phyloP scores from a whole-genome alignment of 495 filamentous ascomycete species.

The Cladorrhinum samala region DNA sequence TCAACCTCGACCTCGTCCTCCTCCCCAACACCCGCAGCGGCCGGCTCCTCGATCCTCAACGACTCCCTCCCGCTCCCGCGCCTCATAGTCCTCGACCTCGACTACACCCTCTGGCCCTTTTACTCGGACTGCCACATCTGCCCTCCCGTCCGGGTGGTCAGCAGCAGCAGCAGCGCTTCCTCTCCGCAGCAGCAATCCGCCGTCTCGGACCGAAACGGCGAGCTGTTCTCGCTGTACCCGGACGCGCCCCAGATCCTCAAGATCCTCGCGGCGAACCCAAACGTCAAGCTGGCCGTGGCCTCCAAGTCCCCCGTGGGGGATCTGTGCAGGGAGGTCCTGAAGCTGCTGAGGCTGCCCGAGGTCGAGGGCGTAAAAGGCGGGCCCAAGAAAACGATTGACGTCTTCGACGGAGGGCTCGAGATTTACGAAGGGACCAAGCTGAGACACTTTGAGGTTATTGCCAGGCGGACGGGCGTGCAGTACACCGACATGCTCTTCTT shows the following conservation, averaged over 20 bases:
- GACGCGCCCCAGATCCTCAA: conserved; percentile 69
- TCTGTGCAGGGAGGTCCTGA: conserved; percentile 73
- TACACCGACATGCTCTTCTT: conserved; percentile 94
- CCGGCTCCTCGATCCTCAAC: conserved; percentile 40
- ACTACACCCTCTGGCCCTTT: conserved; percentile 97
- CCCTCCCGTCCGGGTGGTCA: conserved; percentile 62
- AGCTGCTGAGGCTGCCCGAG: conserved; percentile 54
- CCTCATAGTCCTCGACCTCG: conserved; percentile 85
- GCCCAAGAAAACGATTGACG: conserved; percentile 53
- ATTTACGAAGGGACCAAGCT: conserved; percentile 88
- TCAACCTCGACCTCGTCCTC: conserved; percentile 35
- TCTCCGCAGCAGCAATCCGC: conserved; percentile 20
- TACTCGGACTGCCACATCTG: conserved; percentile 93
- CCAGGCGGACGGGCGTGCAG: conserved; percentile 56
- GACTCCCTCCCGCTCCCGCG: conserved; percentile 80
- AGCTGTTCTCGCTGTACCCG: conserved; percentile 74
- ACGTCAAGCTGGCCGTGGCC: conserved; percentile 66
- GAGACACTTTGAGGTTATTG: conserved; percentile 69
- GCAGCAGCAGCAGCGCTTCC: conserved; percentile 45
- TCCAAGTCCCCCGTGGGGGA: conserved; percentile 79
- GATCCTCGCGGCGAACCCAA: conserved; percentile 39
- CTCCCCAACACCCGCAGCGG: conserved; percentile 8
- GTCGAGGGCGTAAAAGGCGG: conserved; percentile 29
- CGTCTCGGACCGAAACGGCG: conserved; percentile 57
- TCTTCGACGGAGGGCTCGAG: conserved; percentile 75